These are phyloP conservation scores for Amylostereum chailletii DNA, from an alignment of 1,284 basidiomycete species.

Conservation along the genomic window DNA sequence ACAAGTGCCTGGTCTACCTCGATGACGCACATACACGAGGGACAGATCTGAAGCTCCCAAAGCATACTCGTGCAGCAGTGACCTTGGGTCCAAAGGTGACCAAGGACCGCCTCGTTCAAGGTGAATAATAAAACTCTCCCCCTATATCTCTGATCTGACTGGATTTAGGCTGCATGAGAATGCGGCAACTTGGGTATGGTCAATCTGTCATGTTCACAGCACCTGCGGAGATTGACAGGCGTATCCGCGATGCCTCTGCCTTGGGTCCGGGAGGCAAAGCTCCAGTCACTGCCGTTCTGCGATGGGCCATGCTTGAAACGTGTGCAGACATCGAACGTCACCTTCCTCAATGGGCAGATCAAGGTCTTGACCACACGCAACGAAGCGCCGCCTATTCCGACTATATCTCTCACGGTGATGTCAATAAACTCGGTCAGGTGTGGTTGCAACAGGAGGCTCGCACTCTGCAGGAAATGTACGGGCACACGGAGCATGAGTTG, in stretches of 20 bases:
- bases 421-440: constrained; percentile 12
- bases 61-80: constrained; percentile 34
- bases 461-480: constrained; percentile 18
- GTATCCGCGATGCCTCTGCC: constrained; percentile 24
- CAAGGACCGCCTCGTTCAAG: constrained; percentile 47
- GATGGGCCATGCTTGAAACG: constrained; percentile 38
- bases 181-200: constrained; percentile 40
- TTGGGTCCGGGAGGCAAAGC: constrained; percentile 12
- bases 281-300: constrained; percentile 27
- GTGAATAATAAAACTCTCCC: constrained; percentile 16
- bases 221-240: constrained; percentile 34
- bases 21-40: constrained; percentile 53
- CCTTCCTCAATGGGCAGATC: constrained; percentile 36
- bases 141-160: no score
- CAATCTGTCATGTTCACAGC: constrained; percentile 44
- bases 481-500: not conserved
- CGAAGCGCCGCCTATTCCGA: constrained; percentile 18
- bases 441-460: constrained; percentile 35
- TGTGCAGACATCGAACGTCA: constrained; percentile 32
- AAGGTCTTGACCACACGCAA: constrained; percentile 33
- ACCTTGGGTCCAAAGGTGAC: constrained; percentile 46
- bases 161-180: constrained; percentile 35
- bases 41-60: constrained; percentile 44
- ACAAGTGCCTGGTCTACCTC: constrained; percentile 41
- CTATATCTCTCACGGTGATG: not conserved